Conservation (phyloP, 805 yeast genomes). For the Soucietia sequanensis region DNA sequence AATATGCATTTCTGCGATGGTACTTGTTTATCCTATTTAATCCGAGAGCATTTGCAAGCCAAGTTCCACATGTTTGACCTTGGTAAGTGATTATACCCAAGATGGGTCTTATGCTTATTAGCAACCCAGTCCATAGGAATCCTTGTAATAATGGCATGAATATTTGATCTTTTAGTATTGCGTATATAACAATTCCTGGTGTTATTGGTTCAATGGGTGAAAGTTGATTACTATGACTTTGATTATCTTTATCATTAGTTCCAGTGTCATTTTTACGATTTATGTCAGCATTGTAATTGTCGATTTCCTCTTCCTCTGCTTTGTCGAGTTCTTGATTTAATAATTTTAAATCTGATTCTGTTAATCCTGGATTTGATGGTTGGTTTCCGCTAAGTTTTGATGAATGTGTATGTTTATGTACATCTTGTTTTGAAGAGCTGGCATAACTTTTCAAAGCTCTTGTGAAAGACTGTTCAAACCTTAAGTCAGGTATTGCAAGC, state of each 20-base stretch:
- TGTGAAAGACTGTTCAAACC: constrained; percentile 64
- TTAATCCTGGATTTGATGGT: constrained; percentile 6
- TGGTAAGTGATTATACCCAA: constrained; percentile 19
- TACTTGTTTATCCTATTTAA: too few species aligned
- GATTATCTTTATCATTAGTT: too few species aligned
- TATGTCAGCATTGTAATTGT: too few species aligned
- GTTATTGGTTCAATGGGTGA: constrained; percentile 40
- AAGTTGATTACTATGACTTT: constrained; percentile 3
- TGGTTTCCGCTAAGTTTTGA: not conserved
- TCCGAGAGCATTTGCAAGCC: constrained; percentile 21
- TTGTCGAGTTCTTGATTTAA: constrained; percentile 16
- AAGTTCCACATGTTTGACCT: constrained; percentile 28
- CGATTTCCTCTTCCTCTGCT: constrained; percentile 9
- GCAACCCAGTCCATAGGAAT: constrained; percentile 41
- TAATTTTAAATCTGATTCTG: constrained; percentile 16
- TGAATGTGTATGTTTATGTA: not conserved
- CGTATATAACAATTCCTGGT: constrained; percentile 45
- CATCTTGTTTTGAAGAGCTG: constrained; percentile 10
- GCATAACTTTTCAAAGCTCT: constrained; percentile 31
- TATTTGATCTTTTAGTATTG: constrained; percentile 50
- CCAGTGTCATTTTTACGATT: too few species aligned
- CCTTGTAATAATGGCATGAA: constrained; percentile 57
- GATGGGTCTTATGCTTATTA: constrained; percentile 39
- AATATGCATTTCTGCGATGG: too few species aligned
- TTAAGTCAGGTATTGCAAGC: constrained; percentile 53